Evolutionary conservation across 345 rosid genomes (phyloP).

Genomic region (Punica granatum): DNA sequence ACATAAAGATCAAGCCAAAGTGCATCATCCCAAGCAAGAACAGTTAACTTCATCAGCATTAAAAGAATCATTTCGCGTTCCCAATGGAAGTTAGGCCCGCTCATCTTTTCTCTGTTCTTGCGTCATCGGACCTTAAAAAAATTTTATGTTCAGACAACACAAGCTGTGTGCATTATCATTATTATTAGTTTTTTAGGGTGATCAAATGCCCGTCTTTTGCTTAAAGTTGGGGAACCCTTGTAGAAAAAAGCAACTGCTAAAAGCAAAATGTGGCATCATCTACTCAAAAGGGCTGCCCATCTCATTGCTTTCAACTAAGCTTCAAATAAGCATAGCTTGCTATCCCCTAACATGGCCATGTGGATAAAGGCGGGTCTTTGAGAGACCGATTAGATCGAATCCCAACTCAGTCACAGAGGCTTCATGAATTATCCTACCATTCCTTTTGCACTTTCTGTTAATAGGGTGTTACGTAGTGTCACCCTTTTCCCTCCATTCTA

Average conservation of each 20-base stretch:
- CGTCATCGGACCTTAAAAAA: background rate
- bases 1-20: background rate
- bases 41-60: background rate
- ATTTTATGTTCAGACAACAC: background rate
- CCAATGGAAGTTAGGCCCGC: background rate
- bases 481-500: background rate
- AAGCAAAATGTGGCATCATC: slow-evolving; percentile 66
- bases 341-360: slow-evolving; percentile 54
- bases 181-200: background rate
- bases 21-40: background rate
- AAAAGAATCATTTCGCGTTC: background rate
- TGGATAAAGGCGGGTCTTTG: slow-evolving; percentile 31
- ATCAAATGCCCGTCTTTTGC: background rate
- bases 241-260: slow-evolving; percentile 30
- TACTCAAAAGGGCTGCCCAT: slow-evolving; percentile 52
- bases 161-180: background rate
- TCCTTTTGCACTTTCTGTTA: background rate
- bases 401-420: background rate
- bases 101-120: background rate
- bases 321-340: slow-evolving; percentile 36
- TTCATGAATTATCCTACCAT: background rate
- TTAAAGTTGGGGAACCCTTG: slow-evolving; percentile 23
- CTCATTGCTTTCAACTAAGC: slow-evolving; percentile 39
- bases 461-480: background rate
- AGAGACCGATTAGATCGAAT: slow-evolving; percentile 1